These are phyloP conservation scores for Hypocrella siamensis DNA, from an alignment of 2,329 filamentous ascomycete genomes.

Conservation along the genomic window DNA sequence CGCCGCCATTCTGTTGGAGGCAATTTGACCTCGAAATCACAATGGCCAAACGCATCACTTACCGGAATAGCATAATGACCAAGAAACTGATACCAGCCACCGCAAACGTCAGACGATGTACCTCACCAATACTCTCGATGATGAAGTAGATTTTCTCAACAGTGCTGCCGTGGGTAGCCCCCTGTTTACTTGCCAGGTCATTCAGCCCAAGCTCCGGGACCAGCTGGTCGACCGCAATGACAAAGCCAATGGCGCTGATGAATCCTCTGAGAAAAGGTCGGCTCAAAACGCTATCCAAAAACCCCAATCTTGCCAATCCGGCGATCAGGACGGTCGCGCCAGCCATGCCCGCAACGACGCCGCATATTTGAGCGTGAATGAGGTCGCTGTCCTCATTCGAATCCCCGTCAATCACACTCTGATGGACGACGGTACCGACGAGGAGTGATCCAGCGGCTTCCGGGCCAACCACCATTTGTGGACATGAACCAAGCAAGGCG, in stretches of 20 bases:
- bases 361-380: conserved; percentile 68
- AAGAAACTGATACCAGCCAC: conserved; percentile 68
- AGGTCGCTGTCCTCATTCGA: conserved; percentile 47
- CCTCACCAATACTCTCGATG: conserved; percentile 44
- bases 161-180: conserved; percentile 71
- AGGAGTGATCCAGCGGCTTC: conserved; percentile 88
- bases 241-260: conserved; percentile 91
- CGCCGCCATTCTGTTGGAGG: not conserved
- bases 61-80: conserved; percentile 85
- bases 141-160: conserved; percentile 78
- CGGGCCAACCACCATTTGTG: conserved; percentile 85
- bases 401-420: conserved; percentile 54
- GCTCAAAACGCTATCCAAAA: conserved; percentile 86
- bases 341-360: conserved; percentile 74
- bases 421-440: conserved; percentile 71
- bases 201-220: conserved; percentile 77
- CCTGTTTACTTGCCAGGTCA: conserved; percentile 42
- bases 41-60: conserved; percentile 12
- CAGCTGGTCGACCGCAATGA: conserved; percentile 89
- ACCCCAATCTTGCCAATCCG: conserved; percentile 72
- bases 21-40: not conserved
- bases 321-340: conserved; percentile 80
- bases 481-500: conserved; percentile 77
- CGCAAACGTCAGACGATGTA: conserved; percentile 59
- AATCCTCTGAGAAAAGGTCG: conserved; percentile 87